Conservation (phyloP, 2,329 filamentous ascomycete genomes). For the Trichoderma koningii region DNA sequence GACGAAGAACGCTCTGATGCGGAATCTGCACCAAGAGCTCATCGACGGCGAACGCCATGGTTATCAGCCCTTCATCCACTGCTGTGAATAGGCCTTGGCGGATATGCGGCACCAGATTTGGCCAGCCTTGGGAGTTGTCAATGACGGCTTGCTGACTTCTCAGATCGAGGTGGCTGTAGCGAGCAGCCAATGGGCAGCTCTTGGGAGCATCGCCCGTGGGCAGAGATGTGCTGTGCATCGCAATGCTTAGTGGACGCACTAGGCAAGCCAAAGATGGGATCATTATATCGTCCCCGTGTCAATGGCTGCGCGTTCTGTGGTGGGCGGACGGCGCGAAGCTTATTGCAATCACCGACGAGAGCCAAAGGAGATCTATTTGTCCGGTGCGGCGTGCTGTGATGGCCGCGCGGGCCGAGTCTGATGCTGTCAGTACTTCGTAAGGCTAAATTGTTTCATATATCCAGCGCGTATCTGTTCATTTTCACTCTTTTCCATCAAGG, state of each 20-base stretch:
- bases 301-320: neutral
- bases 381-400: neutral
- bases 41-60: no score
- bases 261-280: neutral
- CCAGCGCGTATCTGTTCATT: neutral
- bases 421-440: neutral
- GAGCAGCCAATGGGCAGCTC: slow-evolving; percentile 11
- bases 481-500: neutral
- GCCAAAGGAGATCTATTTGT: neutral
- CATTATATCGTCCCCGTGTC: neutral
- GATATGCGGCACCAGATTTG: neutral
- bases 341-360: neutral
- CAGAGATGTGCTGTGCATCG: neutral
- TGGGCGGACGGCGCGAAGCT: slow-evolving; percentile 9
- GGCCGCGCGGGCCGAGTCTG: slow-evolving; percentile 11
- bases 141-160: neutral
- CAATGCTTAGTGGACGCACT: slow-evolving; percentile 1
- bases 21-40: no score
- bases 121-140: neutral
- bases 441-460: neutral
- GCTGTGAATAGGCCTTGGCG: neutral
- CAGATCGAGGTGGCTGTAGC: slow-evolving; percentile 5
- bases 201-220: neutral
- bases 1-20: no score
- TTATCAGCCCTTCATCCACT: no score